Evolutionary conservation across 129 eudicot genomes (phyloP).

Genomic region (Helichrysum umbraculigerum): DNA sequence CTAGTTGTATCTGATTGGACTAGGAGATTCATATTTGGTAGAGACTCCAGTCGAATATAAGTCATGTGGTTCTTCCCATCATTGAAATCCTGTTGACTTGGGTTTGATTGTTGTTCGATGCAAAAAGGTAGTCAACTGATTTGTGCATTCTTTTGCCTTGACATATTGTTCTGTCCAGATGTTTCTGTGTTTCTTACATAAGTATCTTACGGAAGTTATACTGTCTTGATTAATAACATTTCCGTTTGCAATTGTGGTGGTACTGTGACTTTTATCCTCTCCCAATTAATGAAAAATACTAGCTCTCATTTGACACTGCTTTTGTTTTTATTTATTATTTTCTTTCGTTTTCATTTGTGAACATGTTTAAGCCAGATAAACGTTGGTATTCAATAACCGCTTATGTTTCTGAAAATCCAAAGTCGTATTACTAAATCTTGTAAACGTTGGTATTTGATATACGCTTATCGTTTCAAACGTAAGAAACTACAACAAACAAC

Average conservation of each 20-base stretch:
- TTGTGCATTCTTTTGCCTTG: neutral
- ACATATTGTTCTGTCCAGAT: neutral
- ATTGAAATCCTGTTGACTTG: neutral
- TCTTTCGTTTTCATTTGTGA: neutral
- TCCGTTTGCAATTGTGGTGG: neutral
- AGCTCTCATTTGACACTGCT: neutral
- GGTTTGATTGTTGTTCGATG: neutral
- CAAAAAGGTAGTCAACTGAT: neutral
- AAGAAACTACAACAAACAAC: too few species aligned
- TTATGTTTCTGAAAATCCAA: too few species aligned
- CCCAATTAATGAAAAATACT: neutral
- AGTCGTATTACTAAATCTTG: too few species aligned
- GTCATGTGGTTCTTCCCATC: neutral
- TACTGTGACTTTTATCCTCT: neutral
- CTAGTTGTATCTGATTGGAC: constrained; percentile 79
- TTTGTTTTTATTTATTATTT: too few species aligned
- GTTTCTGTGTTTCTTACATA: neutral
- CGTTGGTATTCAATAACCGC: neutral
- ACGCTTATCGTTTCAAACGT: too few species aligned
- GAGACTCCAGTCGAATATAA: constrained; percentile 87
- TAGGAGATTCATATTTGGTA: constrained; percentile 71
- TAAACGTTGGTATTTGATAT: too few species aligned
- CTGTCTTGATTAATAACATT: neutral
- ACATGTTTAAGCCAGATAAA: neutral
- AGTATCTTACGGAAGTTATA: neutral